Evolutionary conservation across 1,139 yeast genomes (phyloP).

Genomic region (Yarrowia galli): DNA sequence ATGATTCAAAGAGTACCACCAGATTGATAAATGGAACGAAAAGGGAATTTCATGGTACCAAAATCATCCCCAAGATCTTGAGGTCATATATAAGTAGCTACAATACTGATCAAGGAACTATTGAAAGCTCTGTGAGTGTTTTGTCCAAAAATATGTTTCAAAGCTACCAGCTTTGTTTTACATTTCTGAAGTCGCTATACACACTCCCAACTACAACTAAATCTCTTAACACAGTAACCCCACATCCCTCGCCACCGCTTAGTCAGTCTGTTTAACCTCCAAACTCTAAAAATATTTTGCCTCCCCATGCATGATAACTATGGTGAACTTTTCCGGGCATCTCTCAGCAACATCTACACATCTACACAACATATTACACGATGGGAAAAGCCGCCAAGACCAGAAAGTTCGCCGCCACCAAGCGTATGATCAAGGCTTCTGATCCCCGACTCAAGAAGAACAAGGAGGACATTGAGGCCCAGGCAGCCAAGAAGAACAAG

Average conservation of each 20-base stretch:
- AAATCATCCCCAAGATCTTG: not conserved
- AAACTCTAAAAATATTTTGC: constrained; percentile 14
- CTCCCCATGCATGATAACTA: constrained; percentile 4
- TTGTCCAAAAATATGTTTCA: no score
- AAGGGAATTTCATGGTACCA: not conserved
- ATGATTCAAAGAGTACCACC: no score
- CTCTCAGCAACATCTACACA: not conserved
- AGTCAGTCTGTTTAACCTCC: not conserved
- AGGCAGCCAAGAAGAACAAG: constrained; percentile 51
- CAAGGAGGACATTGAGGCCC: constrained; percentile 54
- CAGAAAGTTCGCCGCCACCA: constrained; percentile 92
- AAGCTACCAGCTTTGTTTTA: no score
- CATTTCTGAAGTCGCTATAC: no score
- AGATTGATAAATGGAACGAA: no score
- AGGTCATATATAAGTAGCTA: no score
- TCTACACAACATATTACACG: not conserved
- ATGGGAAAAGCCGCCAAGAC: constrained; percentile 99
- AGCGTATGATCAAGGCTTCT: constrained; percentile 76
- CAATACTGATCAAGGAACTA: no score
- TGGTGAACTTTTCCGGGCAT: not conserved
- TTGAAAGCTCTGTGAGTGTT: no score
- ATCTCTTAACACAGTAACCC: no score
- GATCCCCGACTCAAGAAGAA: constrained; percentile 65
- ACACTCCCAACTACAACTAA: no score
- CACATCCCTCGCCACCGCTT: not conserved